Conservation (phyloP, 2,329 filamentous ascomycete genomes). For the Microascus cirrosus region DNA sequence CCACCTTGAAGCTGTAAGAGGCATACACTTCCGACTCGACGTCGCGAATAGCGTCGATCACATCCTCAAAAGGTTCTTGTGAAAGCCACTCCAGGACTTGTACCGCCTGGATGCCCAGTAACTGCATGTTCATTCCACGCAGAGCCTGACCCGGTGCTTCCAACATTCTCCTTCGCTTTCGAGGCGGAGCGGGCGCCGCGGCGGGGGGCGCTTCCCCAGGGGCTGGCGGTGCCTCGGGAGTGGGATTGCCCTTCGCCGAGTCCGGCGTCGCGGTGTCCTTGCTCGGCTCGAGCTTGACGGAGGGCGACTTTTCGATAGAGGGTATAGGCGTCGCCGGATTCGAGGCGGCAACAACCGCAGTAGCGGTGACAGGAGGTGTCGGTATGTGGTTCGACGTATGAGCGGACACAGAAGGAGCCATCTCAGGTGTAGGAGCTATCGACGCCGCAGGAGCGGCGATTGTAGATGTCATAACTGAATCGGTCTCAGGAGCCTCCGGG, state of each 20-base stretch:
- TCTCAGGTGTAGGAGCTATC: not conserved
- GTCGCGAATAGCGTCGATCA: slow-evolving; percentile 16
- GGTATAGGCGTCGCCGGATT: not conserved
- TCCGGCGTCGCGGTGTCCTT: not conserved
- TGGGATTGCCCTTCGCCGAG: not conserved
- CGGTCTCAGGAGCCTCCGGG: not conserved
- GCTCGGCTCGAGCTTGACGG: not conserved
- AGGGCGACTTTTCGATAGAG: not conserved
- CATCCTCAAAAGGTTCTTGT: slow-evolving; percentile 18
- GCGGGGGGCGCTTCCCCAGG: not conserved
- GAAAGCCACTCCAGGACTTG: slow-evolving; percentile 24
- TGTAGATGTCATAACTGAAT: not conserved
- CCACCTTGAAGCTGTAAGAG: slow-evolving; percentile 19
- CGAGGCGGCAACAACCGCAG: not conserved
- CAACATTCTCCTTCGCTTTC: slow-evolving; percentile 3
- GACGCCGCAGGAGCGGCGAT: not conserved
- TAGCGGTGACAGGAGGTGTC: not conserved
- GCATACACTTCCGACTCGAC: slow-evolving; percentile 19
- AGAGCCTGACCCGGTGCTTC: slow-evolving; percentile 2
- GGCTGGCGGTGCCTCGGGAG: not conserved
- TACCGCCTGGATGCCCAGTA: slow-evolving; percentile 26
- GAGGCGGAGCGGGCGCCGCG: not conserved
- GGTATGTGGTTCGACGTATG: not conserved
- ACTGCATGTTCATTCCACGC: slow-evolving; percentile 23
- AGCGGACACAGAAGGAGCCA: not conserved